Percentiles rank a stretch among this genome's conserved stretches.
Conservation (phyloP, 2,329 filamentous ascomycete species). For the Leptographium lundbergii region DNA sequence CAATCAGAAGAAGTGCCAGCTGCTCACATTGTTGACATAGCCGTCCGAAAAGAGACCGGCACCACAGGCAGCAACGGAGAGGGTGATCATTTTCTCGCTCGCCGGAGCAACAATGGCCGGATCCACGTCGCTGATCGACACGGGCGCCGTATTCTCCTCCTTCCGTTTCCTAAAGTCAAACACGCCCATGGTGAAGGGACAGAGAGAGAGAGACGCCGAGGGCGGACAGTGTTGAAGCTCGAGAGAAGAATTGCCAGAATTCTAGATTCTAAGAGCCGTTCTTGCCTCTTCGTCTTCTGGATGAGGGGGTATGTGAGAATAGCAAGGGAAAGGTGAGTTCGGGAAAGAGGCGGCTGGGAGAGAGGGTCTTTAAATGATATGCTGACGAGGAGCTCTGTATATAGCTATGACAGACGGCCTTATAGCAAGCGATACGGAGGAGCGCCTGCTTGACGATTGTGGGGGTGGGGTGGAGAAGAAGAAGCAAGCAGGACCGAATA, state of each 20-base stretch:
- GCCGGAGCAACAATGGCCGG: background rate
- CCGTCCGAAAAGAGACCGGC: constrained; percentile 86
- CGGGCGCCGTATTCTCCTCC: background rate
- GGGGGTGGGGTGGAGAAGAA: too few species aligned
- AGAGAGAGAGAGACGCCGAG: too few species aligned
- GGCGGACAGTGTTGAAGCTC: background rate
- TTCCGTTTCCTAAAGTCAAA: constrained; percentile 1
- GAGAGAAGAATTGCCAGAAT: background rate
- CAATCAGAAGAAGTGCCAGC: too few species aligned
- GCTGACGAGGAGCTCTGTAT: too few species aligned
- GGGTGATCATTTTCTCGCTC: constrained; percentile 14
- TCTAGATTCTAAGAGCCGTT: background rate
- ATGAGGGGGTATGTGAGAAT: background rate
- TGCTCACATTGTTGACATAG: constrained; percentile 73
- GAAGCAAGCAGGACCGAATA: background rate
- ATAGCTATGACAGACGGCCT: too few species aligned
- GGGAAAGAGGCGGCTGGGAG: too few species aligned
- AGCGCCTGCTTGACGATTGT: too few species aligned
- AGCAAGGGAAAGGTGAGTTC: background rate
- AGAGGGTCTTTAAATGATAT: too few species aligned
- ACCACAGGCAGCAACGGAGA: constrained; percentile 77
- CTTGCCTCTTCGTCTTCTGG: background rate
- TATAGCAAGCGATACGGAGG: too few species aligned
- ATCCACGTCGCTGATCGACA: background rate
- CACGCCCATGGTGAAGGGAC: constrained; percentile 1